Base-by-base conservation (phyloP, 2,329 filamentous ascomycete species). In the Alternaria triticina region DNA sequence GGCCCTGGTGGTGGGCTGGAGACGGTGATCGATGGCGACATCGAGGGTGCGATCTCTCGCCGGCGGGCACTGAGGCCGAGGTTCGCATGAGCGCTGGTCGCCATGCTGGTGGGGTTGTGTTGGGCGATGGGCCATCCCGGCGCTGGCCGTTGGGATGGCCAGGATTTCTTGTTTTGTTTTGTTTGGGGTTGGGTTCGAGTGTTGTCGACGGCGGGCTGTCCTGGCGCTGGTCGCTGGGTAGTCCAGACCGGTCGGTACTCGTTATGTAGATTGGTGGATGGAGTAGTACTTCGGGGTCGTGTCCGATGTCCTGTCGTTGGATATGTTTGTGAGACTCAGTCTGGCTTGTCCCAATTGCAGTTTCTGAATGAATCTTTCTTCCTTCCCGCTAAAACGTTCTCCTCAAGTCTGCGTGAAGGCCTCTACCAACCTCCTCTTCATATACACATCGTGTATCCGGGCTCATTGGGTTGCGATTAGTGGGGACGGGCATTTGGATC, bases 361-460 rank as follows among this genome's bases (percentile, higher is more conserved):
- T 54, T 12, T n/a, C n/a, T 10, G 40, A 62, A 54, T 54, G 30
- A 5, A 44, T 54, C 27, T 44, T 40, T 49, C 46, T 57, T 54
- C 20, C 25, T 2, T 27, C 13, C 25, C 50, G 20, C 28, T 52
- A 52, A 1, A 30, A 6, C 6, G 36, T 11, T 7, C 28, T 52
- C 13, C 49, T 52, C 20, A 52, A 40, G 11, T 52, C 49, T 46
- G 56, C 54, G 28, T 68, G 74, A 33, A 75, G 47, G 27, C 63
- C 70, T 25, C 61, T 57, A 3, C 70, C 63, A 20, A 74, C 72
- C 50, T 76, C 73, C 52, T 75, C 72, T 11, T 76, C 73, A 36
- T 74, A 74, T 1, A 70, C 13, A 25, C 70, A 73, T 7, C 67
- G 59, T 2, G 73, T 72, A 5, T 69, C 62, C 1, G 71, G 70